Evolutionary conservation across 1,284 basidiomycete genomes (phyloP).

Genomic region (Mycosarcoma mackinlayi): DNA sequence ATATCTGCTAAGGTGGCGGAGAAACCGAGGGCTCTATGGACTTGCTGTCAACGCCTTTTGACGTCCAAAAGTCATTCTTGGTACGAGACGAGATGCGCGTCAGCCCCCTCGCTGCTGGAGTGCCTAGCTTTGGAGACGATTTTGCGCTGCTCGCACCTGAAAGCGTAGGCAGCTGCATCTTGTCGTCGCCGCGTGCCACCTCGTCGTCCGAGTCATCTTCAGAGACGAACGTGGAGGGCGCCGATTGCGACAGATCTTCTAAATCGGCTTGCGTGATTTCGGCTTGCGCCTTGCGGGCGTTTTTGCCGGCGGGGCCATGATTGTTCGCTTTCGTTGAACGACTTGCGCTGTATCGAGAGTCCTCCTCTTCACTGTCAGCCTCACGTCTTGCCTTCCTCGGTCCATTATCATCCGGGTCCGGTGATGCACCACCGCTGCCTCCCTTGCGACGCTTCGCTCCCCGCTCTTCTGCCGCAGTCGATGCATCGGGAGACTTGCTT

Average conservation of each 20-base stretch:
- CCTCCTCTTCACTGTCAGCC: conserved; percentile 23
- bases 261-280: conserved; percentile 41
- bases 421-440: neutral
- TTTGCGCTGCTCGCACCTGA: conserved; percentile 20
- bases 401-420: neutral
- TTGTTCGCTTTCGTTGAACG: conserved; percentile 17
- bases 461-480: conserved; percentile 1
- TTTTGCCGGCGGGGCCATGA: conserved; percentile 9
- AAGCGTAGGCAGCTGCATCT: conserved; percentile 35
- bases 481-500: neutral
- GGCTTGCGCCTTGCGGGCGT: conserved; percentile 8
- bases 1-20: conserved; percentile 28
- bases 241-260: conserved; percentile 46
- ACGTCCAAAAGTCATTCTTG: conserved; percentile 47
- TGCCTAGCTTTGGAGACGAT: conserved; percentile 19
- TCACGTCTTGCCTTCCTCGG: neutral
- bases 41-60: conserved; percentile 31
- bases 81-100: conserved; percentile 42
- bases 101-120: conserved; percentile 9
- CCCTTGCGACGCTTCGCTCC: conserved; percentile 17
- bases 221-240: conserved; percentile 44
- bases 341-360: conserved; percentile 42
- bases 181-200: conserved; percentile 16
- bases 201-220: conserved; percentile 40
- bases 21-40: conserved; percentile 18